These are phyloP conservation scores for Hirsutella thompsonii DNA, from an alignment of 2,329 filamentous ascomycete genomes.

Conservation along the genomic window DNA sequence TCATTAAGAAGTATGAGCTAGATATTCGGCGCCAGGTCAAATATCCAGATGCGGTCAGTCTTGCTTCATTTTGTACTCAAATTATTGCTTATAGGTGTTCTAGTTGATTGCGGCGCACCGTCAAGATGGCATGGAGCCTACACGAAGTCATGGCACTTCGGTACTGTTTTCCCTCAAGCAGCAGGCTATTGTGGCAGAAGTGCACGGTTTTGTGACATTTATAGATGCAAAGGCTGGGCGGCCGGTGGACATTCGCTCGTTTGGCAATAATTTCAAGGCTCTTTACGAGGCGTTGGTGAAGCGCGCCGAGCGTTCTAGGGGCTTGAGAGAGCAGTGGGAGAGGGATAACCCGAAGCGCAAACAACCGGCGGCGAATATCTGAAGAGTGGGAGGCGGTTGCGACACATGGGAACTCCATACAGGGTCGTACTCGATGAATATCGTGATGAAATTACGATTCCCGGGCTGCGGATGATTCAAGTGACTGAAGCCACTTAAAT, in stretches of 20 bases:
- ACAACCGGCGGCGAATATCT: neutral
- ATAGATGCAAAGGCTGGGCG: constrained; percentile 4
- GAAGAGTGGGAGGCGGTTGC: too few relatives aligned
- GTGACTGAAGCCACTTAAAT: too few relatives aligned
- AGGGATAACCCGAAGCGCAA: neutral
- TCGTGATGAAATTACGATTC: too few relatives aligned
- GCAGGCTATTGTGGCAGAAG: constrained; percentile 5
- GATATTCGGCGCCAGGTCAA: constrained; percentile 10
- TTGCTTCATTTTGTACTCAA: neutral
- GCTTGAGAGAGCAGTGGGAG: neutral
- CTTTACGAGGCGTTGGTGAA: neutral
- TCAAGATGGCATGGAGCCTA: constrained; percentile 4
- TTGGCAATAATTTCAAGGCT: neutral
- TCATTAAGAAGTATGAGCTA: constrained; percentile 9
- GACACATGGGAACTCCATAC: too few relatives aligned
- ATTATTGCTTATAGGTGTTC: neutral
- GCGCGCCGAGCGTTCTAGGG: neutral
- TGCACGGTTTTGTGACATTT: constrained; percentile 2
- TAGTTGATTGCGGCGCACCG: constrained; percentile 6
- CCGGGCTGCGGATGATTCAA: too few relatives aligned
- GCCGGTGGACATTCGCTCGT: constrained; percentile 3
- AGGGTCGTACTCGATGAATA: too few relatives aligned
- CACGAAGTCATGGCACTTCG: constrained; percentile 2
- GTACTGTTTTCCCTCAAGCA: constrained; percentile 6
- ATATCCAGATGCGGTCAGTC: constrained; percentile 7